phyloP scores from a whole-genome alignment of 805 yeast species.

The Candida palmyrensis region DNA sequence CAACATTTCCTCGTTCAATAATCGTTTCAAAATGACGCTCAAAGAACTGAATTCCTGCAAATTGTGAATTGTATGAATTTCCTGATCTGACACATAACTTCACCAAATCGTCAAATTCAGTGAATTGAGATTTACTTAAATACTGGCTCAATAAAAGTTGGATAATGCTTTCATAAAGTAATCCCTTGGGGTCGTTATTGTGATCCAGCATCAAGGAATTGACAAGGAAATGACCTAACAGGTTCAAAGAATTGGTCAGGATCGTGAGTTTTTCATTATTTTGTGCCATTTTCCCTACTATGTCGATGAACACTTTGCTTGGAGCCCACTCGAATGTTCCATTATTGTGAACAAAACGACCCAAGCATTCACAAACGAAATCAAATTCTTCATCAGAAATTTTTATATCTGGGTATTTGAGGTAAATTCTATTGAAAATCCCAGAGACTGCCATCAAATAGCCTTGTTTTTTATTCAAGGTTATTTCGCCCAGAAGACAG shows the following conservation, averaged over 20 bases:
- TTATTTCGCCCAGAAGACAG: not conserved
- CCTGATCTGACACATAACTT: conserved; percentile 31
- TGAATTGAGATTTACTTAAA: conserved; percentile 8
- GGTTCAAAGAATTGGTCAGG: conserved; percentile 5
- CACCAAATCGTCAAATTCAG: conserved; percentile 19
- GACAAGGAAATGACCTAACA: conserved; percentile 32
- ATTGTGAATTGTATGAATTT: conserved; percentile 40
- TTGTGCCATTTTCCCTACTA: conserved; percentile 7
- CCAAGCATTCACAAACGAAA: conserved; percentile 21
- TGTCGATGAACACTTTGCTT: conserved; percentile 25
- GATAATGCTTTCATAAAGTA: conserved; percentile 33
- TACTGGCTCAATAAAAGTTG: conserved; percentile 22
- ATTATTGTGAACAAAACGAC: conserved; percentile 4
- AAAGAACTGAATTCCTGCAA: conserved; percentile 33
- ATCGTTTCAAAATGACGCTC: too few species aligned
- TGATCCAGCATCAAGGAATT: conserved; percentile 18
- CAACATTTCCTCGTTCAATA: too few species aligned
- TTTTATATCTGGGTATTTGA: not conserved
- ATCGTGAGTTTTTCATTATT: conserved; percentile 2
- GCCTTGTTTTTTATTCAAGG: conserved; percentile 54
- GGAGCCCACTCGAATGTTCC: conserved; percentile 15
- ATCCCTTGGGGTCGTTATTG: conserved; percentile 27
- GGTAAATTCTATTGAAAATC: conserved; percentile 9
- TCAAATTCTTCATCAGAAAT: conserved; percentile 5
- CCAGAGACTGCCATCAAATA: conserved; percentile 38